These are phyloP conservation scores for Euclidium syriacum DNA, from an alignment of 345 rosid genomes.

Conservation along the genomic window DNA sequence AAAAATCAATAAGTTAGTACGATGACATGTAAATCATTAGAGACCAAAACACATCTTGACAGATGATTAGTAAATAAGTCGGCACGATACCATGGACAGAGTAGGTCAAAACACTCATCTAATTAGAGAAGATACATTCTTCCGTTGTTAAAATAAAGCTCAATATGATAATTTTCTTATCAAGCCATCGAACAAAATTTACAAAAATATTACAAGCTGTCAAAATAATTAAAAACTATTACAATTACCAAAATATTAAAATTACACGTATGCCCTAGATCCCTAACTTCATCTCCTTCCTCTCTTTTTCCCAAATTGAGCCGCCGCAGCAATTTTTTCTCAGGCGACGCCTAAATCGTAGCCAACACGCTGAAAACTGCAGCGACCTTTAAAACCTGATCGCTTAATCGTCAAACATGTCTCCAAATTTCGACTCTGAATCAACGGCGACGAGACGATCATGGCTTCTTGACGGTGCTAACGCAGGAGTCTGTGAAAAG, in stretches of 20 bases:
- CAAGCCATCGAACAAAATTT: not conserved
- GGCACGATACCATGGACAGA: too few relatives aligned
- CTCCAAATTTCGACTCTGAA: not conserved
- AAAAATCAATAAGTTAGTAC: too few relatives aligned
- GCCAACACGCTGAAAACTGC: not conserved
- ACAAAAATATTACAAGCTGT: too few relatives aligned
- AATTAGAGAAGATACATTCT: too few relatives aligned
- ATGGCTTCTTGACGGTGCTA: not conserved
- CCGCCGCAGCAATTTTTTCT: slow-evolving; percentile 20
- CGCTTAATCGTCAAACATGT: not conserved
- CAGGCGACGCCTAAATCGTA: slow-evolving; percentile 21
- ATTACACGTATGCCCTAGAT: slow-evolving; percentile 25
- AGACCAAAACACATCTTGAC: too few relatives aligned
- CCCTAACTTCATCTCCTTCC: not conserved
- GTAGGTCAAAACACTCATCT: too few relatives aligned
- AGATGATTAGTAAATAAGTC: too few relatives aligned
- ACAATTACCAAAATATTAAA: not conserved
- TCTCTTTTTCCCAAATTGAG: slow-evolving; percentile 19
- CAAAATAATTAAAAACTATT: too few relatives aligned
- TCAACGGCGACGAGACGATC: not conserved
- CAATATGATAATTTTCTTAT: not conserved
- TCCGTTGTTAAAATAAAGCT: too few relatives aligned
- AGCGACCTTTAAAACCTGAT: not conserved
- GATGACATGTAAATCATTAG: too few relatives aligned
- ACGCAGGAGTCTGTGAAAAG: not conserved